Evolutionary conservation across 1,139 yeast genomes (phyloP).

Genomic region (Pichia sp.): DNA sequence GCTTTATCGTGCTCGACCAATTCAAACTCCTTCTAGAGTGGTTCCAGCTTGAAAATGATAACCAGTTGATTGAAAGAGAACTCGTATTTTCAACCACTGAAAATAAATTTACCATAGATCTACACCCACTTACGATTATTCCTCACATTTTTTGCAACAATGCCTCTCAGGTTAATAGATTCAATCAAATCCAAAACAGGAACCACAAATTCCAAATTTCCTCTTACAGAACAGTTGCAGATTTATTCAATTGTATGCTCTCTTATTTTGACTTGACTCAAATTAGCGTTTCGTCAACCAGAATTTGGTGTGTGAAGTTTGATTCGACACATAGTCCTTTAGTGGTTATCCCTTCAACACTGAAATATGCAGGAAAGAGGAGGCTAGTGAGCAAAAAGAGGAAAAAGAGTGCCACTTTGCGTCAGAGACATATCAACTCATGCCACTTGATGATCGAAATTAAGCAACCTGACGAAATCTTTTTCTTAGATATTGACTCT

Average conservation of each 20-base stretch:
- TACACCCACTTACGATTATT: conserved; percentile 46
- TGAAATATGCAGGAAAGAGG: conserved; percentile 17
- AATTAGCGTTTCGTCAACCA: conserved; percentile 15
- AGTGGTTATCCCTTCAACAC: conserved; percentile 17
- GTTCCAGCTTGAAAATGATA: conserved; percentile 47
- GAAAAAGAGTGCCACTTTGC: conserved; percentile 15
- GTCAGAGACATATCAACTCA: conserved; percentile 17
- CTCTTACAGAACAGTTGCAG: conserved; percentile 17
- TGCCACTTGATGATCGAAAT: conserved; percentile 25
- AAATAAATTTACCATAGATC: conserved; percentile 46
- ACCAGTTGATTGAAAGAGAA: conserved; percentile 44
- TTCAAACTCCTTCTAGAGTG: conserved; percentile 45
- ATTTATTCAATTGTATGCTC: conserved; percentile 22
- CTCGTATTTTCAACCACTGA: conserved; percentile 22
- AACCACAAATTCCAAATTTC: conserved; percentile 18
- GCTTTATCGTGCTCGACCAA: conserved; percentile 7
- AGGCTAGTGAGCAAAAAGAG: conserved; percentile 22
- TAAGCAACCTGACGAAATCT: conserved; percentile 25
- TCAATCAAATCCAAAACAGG: conserved; percentile 10
- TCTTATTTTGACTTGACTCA: conserved; percentile 29
- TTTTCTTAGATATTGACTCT: conserved; percentile 23
- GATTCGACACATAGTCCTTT: conserved; percentile 15
- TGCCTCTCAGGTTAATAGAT: conserved; percentile 26
- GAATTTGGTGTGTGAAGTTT: conserved; percentile 26
- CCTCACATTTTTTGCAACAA: conserved; percentile 45